These are phyloP conservation scores for Penicillium sp. DNA, from an alignment of 2,329 filamentous ascomycete species.

Conservation along the genomic window DNA sequence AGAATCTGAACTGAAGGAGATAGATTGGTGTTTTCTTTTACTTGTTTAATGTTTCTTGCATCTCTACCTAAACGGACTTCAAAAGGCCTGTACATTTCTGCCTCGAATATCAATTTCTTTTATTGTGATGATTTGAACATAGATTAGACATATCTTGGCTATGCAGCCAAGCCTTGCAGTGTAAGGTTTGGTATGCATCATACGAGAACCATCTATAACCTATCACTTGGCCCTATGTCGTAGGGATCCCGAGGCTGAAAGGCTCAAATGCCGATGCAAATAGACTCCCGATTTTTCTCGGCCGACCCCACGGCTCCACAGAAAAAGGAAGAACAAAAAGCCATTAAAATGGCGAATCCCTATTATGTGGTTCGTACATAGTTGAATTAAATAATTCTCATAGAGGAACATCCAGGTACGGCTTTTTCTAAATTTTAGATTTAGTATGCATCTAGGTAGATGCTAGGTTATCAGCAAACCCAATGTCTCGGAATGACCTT, in stretches of 20 bases:
- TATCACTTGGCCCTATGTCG: neutral
- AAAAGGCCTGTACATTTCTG: slow-evolving; percentile 25
- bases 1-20: slow-evolving; percentile 26
- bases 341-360: neutral
- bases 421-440: neutral
- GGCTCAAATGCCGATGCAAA: neutral
- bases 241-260: neutral
- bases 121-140: neutral
- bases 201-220: neutral
- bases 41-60: slow-evolving; percentile 24
- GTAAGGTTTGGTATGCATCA: neutral
- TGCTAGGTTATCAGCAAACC: neutral
- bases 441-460: neutral
- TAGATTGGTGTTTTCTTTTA: slow-evolving; percentile 24
- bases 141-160: neutral
- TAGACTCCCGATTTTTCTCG: neutral
- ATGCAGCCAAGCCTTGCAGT: neutral
- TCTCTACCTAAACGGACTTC: slow-evolving; percentile 15
- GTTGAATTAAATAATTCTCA: neutral
- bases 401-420: neutral
- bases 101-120: slow-evolving; percentile 6
- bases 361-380: too few relatives aligned
- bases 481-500: neutral
- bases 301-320: slow-evolving; percentile 1
- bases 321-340: neutral